A percentile compares a stretch with the other conserved stretches of the same genome.
phyloP scores from a whole-genome alignment of 2,329 filamentous ascomycete genomes.

The Apiospora phragmitis region DNA sequence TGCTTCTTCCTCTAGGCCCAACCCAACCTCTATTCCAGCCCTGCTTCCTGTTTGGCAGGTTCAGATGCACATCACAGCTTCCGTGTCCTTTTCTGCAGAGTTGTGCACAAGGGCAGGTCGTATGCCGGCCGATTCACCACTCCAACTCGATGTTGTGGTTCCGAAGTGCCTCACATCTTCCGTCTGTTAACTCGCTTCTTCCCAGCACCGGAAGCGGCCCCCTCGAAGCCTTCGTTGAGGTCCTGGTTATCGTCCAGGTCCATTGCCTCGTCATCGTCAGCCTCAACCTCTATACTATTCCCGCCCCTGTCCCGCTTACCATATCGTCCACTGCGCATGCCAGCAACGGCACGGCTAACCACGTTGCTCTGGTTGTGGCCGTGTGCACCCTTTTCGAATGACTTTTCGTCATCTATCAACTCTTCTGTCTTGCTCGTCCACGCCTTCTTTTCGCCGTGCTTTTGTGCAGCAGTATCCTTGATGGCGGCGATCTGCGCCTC shows the following conservation, averaged over 20 bases:
- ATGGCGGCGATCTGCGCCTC: constrained; percentile 74
- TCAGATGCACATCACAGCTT: not conserved
- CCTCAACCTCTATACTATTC: constrained; percentile 30
- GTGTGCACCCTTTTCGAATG: constrained; percentile 23
- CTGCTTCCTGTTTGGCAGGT: not conserved
- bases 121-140: not conserved
- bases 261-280: constrained; percentile 51
- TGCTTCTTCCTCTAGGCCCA: not conserved
- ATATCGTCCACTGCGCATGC: constrained; percentile 14
- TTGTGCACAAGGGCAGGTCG: not conserved
- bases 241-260: constrained; percentile 57
- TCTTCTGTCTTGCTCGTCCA: constrained; percentile 50
- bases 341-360: constrained; percentile 23
- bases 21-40: not conserved
- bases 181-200: constrained; percentile 53
- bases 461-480: constrained; percentile 54
- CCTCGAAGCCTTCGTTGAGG: constrained; percentile 43
- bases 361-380: constrained; percentile 26
- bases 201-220: constrained; percentile 25
- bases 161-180: constrained; percentile 44
- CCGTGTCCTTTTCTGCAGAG: not conserved
- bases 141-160: not conserved
- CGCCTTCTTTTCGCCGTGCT: constrained; percentile 50
- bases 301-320: constrained; percentile 23
- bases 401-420: constrained; percentile 48